Base-by-base conservation (phyloP, 2,329 filamentous ascomycete species). In the Alternaria brassicicola region DNA sequence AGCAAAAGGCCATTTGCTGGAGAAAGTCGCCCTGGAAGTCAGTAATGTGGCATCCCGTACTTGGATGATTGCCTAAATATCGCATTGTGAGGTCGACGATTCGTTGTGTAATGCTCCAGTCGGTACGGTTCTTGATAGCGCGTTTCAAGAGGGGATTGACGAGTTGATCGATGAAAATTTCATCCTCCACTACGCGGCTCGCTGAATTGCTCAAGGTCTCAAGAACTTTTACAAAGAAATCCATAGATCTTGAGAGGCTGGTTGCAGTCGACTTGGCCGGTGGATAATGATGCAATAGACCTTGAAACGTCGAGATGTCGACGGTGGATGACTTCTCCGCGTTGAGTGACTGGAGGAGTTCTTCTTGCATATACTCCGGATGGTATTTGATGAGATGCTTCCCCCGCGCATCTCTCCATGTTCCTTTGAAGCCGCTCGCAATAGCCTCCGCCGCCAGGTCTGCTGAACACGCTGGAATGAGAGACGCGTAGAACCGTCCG, bases 211-310 rank as follows among this genome's bases (percentile, higher is more conserved):
- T 48, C 7, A 72, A 21, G 4, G 15, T 55, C 19, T 51, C 47
- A 10, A 76, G 52, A 8, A 71, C 31, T 0, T 60, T 42, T 1
- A 73, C 39, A 6, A 68, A 66, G 51, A 74, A 75, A 2, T 59
- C 25, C 73, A 76, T 75, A 2, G 72, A 71, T 2, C 59, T 55
- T 4, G 72, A 72, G 38, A 73, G 62, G 3, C 65, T 59, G 10
- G 25, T 46, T 7, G 49, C 25, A 15, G 28, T 17, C 7, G 56
- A 50, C 10, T 38, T 48, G 5, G 30, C 21, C 10, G 63, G 33
- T 9, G 68, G 67, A 21, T 52, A 67, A 8, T 52, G 46, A 13
- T 39, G 59, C 21, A 66, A 21, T 36, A 69, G 55, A 30, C 19
- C 26, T 17, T 30, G 3, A 41, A 68, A 42, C 48, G 39, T 54